Evolutionary conservation across 2,329 filamentous ascomycete species (phyloP).

Genomic region (Hypomyces perniciosus): DNA sequence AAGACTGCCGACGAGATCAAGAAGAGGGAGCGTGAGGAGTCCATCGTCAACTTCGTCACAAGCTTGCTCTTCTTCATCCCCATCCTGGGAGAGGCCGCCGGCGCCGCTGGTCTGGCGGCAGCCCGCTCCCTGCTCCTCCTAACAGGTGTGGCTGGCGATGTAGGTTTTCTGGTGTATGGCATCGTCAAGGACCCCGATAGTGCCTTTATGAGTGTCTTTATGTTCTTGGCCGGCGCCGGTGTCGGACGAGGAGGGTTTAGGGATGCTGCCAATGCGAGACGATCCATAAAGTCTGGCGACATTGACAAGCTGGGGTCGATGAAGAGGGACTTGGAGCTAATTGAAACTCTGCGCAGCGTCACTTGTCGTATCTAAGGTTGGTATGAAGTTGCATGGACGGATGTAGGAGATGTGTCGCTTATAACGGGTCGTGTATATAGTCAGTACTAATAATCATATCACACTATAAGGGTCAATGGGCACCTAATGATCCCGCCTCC

Average conservation of each 20-base stretch:
- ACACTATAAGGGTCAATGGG: too few relatives aligned
- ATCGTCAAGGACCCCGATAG: conserved; percentile 22
- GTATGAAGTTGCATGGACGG: too few relatives aligned
- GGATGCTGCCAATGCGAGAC: not conserved
- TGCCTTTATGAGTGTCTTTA: conserved; percentile 22
- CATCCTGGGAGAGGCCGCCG: conserved; percentile 41
- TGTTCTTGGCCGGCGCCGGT: conserved; percentile 13
- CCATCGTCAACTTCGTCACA: conserved; percentile 31
- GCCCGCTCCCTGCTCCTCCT: conserved; percentile 14
- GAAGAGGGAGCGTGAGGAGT: conserved; percentile 14
- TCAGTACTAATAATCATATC: too few relatives aligned
- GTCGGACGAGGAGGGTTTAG: conserved; percentile 1
- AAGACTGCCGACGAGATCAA: conserved; percentile 20
- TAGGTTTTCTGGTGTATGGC: conserved; percentile 17
- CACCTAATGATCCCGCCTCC: too few relatives aligned
- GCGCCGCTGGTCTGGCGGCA: conserved; percentile 9
- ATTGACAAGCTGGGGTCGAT: not conserved
- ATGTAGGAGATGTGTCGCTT: too few relatives aligned
- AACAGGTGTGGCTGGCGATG: conserved; percentile 17
- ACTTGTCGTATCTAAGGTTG: too few relatives aligned
- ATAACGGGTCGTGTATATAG: too few relatives aligned
- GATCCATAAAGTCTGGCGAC: not conserved
- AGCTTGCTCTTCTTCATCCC: conserved; percentile 45
- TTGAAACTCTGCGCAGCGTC: too few relatives aligned
- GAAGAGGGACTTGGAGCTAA: too few relatives aligned